Conservation (phyloP, 1,284 basidiomycete genomes). For the Volvariella volvacea region DNA sequence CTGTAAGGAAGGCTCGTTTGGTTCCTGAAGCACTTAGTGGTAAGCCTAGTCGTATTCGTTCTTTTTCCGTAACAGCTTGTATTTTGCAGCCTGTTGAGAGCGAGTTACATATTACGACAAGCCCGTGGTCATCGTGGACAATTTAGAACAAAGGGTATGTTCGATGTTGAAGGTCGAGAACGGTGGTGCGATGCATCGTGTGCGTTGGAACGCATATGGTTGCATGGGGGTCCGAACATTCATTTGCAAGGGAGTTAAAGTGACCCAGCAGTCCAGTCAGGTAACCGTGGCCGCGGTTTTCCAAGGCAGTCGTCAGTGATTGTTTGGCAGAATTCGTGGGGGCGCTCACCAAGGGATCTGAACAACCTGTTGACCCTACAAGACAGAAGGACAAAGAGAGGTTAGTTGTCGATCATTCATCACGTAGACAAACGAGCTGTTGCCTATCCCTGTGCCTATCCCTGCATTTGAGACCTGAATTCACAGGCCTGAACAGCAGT, state of each 20-base stretch:
- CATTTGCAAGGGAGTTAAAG: slow-evolving; percentile 30
- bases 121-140: not conserved
- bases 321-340: not conserved
- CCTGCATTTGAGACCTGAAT: too few relatives aligned
- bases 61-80: slow-evolving; percentile 46
- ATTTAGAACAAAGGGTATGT: too few relatives aligned
- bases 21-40: slow-evolving; percentile 49
- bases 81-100: slow-evolving; percentile 59
- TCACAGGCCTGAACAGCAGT: too few relatives aligned
- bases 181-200: not conserved
- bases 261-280: too few relatives aligned
- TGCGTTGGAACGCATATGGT: slow-evolving; percentile 7
- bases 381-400: slow-evolving; percentile 6
- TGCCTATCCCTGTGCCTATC: too few relatives aligned
- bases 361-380: slow-evolving; percentile 44
- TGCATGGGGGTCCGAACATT: too few relatives aligned
- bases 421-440: too few relatives aligned
- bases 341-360: slow-evolving; percentile 41
- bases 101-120: slow-evolving; percentile 1
- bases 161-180: not conserved
- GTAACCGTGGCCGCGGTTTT: too few relatives aligned
- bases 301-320: not conserved
- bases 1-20: slow-evolving; percentile 66
- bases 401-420: not conserved
- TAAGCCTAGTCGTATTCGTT: slow-evolving; percentile 63